A percentile compares a stretch with the other conserved stretches of the same genome.
These are phyloP conservation scores for Datura wrightii DNA, from an alignment of 257 asterid species.

Conservation along the genomic window DNA sequence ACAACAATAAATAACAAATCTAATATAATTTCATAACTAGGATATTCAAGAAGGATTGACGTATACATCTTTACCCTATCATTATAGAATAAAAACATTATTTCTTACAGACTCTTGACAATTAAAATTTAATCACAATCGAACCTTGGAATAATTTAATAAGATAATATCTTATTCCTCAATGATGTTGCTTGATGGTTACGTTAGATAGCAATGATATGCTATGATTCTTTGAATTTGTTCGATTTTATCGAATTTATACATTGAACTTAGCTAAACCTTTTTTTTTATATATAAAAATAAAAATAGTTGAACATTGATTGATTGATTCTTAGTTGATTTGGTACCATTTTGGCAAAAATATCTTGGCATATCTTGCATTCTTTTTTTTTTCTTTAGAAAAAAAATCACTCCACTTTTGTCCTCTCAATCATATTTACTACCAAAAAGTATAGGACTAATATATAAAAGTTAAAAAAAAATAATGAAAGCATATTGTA, in stretches of 20 bases:
- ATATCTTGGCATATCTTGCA: slow-evolving; percentile 20
- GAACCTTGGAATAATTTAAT: too few species aligned
- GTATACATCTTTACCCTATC: too few species aligned
- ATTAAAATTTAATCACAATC: too few species aligned
- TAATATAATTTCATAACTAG: too few species aligned
- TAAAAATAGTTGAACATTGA: not conserved
- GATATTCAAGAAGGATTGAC: too few species aligned
- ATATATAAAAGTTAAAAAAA: not conserved
- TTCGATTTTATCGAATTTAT: slow-evolving; percentile 16
- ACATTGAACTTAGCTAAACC: not conserved
- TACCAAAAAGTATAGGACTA: not conserved
- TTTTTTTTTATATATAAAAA: not conserved
- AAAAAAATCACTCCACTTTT: not conserved
- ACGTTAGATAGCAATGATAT: not conserved
- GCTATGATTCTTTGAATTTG: not conserved
- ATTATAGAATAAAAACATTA: too few species aligned
- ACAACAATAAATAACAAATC: too few species aligned
- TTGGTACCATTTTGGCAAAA: slow-evolving; percentile 24
- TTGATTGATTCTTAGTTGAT: slow-evolving; percentile 3
- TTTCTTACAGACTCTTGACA: too few species aligned
- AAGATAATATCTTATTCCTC: not conserved
- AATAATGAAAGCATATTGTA: not conserved
- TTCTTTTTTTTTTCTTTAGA: not conserved
- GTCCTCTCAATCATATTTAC: not conserved
- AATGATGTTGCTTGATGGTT: not conserved